These are phyloP conservation scores for Globisporangium carolinianum DNA, from an alignment of 352 stramenopile genomes.

Conservation along the genomic window DNA sequence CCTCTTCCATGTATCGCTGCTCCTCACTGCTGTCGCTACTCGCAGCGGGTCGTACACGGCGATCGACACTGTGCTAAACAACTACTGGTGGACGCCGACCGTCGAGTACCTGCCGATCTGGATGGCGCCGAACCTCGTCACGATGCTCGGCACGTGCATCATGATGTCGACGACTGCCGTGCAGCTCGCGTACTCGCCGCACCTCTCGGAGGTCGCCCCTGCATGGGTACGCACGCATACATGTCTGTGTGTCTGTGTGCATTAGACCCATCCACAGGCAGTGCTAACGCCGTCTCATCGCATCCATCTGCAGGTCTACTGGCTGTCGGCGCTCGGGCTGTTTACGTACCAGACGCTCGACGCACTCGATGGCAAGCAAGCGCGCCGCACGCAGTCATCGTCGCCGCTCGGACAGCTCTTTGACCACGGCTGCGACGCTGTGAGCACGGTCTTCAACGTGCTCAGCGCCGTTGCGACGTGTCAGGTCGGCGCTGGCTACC, in stretches of 20 bases:
- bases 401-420: constrained; percentile 97
- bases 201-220: constrained; percentile 54
- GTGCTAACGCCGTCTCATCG: not conserved
- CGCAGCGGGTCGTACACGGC: constrained; percentile 80
- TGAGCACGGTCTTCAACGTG: constrained; percentile 79
- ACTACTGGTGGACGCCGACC: constrained; percentile 79
- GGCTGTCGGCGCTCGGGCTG: constrained; percentile 62
- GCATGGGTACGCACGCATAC: constrained; percentile 26
- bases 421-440: constrained; percentile 93
- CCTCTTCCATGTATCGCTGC: no score
- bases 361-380: constrained; percentile 99
- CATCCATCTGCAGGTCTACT: constrained; percentile 32
- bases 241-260: no score
- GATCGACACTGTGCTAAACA: constrained; percentile 83
- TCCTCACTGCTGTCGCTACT: no score
- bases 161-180: constrained; percentile 77
- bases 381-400: constrained; percentile 89
- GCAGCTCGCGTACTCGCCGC: constrained; percentile 69
- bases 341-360: constrained; percentile 98
- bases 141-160: constrained; percentile 75
- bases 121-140: constrained; percentile 91
- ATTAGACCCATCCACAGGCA: no score
- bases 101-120: constrained; percentile 79
- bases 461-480: constrained; percentile 64
- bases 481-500: constrained; percentile 37